Conservation (phyloP, 306 rosid genomes). For the Oemleria cerasiformis region DNA sequence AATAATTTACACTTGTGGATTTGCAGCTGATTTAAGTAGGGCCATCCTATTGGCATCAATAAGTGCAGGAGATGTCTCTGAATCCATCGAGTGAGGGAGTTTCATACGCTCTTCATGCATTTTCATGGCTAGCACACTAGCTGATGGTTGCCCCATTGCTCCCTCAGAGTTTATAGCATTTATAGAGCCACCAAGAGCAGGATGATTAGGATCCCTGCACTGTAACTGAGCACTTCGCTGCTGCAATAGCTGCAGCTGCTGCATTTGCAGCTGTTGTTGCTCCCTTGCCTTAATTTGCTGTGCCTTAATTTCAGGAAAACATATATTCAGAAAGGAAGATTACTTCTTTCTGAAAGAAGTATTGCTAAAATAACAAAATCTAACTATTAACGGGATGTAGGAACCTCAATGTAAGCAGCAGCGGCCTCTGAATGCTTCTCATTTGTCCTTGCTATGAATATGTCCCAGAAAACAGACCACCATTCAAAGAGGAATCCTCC, state of each 20-base stretch:
- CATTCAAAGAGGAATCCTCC: slow-evolving; percentile 95
- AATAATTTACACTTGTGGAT: slow-evolving; percentile 58
- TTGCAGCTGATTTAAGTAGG: slow-evolving; percentile 67
- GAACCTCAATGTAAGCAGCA: slow-evolving; percentile 81
- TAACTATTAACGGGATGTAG: not conserved
- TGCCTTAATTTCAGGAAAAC: slow-evolving; percentile 36
- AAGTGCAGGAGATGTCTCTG: slow-evolving; percentile 80
- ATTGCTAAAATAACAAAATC: not conserved
- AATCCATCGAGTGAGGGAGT: slow-evolving; percentile 66
- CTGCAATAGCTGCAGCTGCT: slow-evolving; percentile 68
- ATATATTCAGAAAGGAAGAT: not conserved
- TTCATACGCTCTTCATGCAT: slow-evolving; percentile 89
- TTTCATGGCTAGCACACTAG: slow-evolving; percentile 83
- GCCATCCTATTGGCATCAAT: slow-evolving; percentile 75
- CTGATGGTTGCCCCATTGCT: slow-evolving; percentile 81
- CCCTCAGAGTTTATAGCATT: slow-evolving; percentile 71
- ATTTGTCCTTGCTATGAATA: slow-evolving; percentile 83
- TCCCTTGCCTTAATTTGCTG: slow-evolving; percentile 76
- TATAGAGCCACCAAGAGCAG: slow-evolving; percentile 55
- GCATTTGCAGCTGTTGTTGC: slow-evolving; percentile 78
- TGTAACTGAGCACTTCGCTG: slow-evolving; percentile 81
- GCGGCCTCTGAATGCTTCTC: slow-evolving; percentile 94
- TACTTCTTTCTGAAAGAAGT: not conserved
- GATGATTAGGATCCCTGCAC: slow-evolving; percentile 70
- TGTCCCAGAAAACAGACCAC: slow-evolving; percentile 99